Base-by-base conservation (phyloP, 140 eudicot genomes). In the Ambrosia hybrid region DNA sequence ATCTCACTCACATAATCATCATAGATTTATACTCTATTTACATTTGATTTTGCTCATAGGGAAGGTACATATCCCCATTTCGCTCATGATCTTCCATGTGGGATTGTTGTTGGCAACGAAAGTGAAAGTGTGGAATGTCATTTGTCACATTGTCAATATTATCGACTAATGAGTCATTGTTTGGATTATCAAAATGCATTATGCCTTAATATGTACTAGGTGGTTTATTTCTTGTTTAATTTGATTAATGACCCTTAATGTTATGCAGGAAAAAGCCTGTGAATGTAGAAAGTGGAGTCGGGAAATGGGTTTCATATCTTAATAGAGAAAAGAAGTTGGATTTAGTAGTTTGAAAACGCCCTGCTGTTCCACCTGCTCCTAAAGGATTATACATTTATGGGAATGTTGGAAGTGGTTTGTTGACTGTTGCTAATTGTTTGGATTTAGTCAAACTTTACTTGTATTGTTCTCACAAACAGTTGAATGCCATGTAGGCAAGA, bases 221-320 rank as follows among this genome's bases (percentile, higher is more conserved):
- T 30, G 4, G 9, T 45, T 1, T 43, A n/a, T 16, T 74, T 53
- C n/a, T 9, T 12, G 30, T 33, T 69, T 79, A 14, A 3, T 57
- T 76, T 34, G 56, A 45, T 64, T 79, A 59, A 64, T 73, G 73
- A 65, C 48, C 65, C 57, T 62, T 74, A 6, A n/a, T 51, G 78
- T 78, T 46, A 58, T 21, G 65, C 81, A 86, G 92, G 83, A 80
- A 77, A 71, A 87, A 76, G 51, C 60, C 85, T 64, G 83, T 76
- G 51, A 86, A 81, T 55, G 84, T 84, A 68, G 99, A 94, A 78
- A 78, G 91, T 11, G 99, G 99, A 77, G 97, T 88, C 39, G 99
- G 99, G 30, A 94, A 90, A 81, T 94, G 99, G 99, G 99, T 90
- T 60, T 90, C 96, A 3, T 94, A 94, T 77, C 85, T 94, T 9